Evolutionary conservation across 1,284 basidiomycete genomes (phyloP).

Genomic region (Cutaneotrichosporon sp.): DNA sequence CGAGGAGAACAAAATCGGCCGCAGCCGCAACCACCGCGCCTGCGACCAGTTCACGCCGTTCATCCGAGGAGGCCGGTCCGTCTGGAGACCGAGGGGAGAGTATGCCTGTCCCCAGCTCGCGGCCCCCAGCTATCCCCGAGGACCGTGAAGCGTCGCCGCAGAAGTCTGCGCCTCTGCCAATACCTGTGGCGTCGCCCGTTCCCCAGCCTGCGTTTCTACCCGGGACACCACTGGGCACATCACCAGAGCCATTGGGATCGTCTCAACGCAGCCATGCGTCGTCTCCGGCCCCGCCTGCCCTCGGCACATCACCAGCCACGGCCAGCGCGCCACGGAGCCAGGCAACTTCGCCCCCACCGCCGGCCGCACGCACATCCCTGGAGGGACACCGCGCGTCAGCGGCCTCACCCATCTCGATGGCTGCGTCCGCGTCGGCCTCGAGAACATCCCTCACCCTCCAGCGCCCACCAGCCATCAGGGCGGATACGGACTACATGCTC

Average conservation of each 20-base stretch:
- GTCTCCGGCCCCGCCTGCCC: too few relatives aligned
- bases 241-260: too few relatives aligned
- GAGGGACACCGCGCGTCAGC: neutral
- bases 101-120: too few relatives aligned
- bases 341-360: neutral
- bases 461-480: constrained; percentile 26
- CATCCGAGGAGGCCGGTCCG: neutral
- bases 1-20: neutral
- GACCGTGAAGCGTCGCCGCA: neutral
- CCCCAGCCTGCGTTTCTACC: too few relatives aligned
- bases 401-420: neutral
- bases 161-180: neutral
- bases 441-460: constrained; percentile 8
- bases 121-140: neutral
- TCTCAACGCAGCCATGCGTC: too few relatives aligned
- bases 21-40: neutral
- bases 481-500: constrained; percentile 42
- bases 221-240: neutral
- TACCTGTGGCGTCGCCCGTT: neutral
- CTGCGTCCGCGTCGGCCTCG: neutral
- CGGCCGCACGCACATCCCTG: neutral
- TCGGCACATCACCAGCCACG: neutral
- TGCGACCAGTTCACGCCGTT: neutral
- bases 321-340: neutral
- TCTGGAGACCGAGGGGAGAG: too few relatives aligned